Evolutionary conservation across 805 yeast genomes (phyloP).

Genomic region (Wickerhamiella spandovensis): DNA sequence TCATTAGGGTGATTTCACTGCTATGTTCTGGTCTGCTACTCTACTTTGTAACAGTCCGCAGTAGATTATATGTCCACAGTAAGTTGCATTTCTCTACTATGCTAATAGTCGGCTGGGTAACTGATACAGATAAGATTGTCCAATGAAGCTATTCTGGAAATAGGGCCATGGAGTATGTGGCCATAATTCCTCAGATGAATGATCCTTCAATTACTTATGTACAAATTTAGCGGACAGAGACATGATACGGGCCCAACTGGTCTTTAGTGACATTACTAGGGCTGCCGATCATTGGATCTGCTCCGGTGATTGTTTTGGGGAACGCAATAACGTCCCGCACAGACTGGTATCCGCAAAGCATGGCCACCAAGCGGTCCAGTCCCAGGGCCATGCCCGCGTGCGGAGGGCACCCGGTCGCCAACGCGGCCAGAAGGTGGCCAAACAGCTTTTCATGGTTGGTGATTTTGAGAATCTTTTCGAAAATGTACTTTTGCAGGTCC

Average conservation of each 20-base stretch:
- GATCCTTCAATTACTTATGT: too few relatives aligned
- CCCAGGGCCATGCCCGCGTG: constrained; percentile 97
- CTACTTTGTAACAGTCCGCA: too few relatives aligned
- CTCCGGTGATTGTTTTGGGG: constrained; percentile 83
- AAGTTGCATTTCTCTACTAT: too few relatives aligned
- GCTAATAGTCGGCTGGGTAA: too few relatives aligned
- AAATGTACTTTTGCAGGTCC: constrained; percentile 56
- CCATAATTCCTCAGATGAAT: too few relatives aligned
- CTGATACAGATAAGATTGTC: too few relatives aligned
- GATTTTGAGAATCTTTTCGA: constrained; percentile 51
- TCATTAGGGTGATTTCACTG: too few relatives aligned
- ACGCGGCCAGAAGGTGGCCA: constrained; percentile 74
- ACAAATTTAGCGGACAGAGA: constrained; percentile 17
- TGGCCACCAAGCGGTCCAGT: constrained; percentile 84
- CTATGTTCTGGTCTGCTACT: too few relatives aligned
- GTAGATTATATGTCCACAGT: too few relatives aligned
- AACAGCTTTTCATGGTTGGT: constrained; percentile 46
- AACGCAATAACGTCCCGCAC: constrained; percentile 92
- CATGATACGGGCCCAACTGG: constrained; percentile 42
- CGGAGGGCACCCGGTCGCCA: constrained; percentile 91
- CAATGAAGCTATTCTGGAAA: too few relatives aligned
- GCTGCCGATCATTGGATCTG: constrained; percentile 76
- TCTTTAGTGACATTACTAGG: constrained; percentile 52
- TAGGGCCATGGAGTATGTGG: too few relatives aligned
- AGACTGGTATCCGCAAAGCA: constrained; percentile 62